These are phyloP conservation scores for Komagataella phaffii DNA, from an alignment of 805 yeast species.

Conservation along the genomic window DNA sequence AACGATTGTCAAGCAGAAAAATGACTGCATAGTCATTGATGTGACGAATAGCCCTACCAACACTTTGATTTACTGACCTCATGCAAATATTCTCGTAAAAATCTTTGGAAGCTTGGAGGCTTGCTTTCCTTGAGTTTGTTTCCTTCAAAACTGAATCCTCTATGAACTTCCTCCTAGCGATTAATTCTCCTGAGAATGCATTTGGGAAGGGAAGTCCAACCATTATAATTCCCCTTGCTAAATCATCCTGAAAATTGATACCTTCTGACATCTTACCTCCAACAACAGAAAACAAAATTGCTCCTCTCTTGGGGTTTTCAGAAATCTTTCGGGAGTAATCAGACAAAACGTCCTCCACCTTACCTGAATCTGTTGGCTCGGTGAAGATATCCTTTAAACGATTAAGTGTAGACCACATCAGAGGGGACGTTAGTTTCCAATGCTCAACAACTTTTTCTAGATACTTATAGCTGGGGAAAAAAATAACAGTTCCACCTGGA, in stretches of 20 bases:
- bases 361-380: slow-evolving; percentile 34
- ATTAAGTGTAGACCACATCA: slow-evolving; percentile 19
- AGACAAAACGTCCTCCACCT: slow-evolving; percentile 30
- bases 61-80: slow-evolving; percentile 85
- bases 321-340: slow-evolving; percentile 34
- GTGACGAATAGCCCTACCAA: slow-evolving; percentile 87
- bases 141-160: slow-evolving; percentile 31
- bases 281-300: slow-evolving; percentile 69
- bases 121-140: slow-evolving; percentile 34
- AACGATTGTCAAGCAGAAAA: slow-evolving; percentile 58
- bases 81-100: slow-evolving; percentile 79
- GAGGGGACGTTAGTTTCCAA: slow-evolving; percentile 33
- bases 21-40: slow-evolving; percentile 69
- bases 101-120: slow-evolving; percentile 32
- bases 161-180: slow-evolving; percentile 55
- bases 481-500: slow-evolving; percentile 70
- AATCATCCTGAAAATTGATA: slow-evolving; percentile 73
- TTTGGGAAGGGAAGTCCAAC: slow-evolving; percentile 88
- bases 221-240: slow-evolving; percentile 83
- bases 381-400: slow-evolving; percentile 32
- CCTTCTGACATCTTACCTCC: slow-evolving; percentile 94
- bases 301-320: slow-evolving; percentile 29
- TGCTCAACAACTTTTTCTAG: slow-evolving; percentile 30
- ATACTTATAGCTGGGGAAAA: slow-evolving; percentile 78
- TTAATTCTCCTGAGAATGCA: slow-evolving; percentile 65